Percentiles rank a stretch among this genome's conserved stretches.
phyloP scores from a whole-genome alignment of 345 rosid species.

The Hevea brasiliensis region DNA sequence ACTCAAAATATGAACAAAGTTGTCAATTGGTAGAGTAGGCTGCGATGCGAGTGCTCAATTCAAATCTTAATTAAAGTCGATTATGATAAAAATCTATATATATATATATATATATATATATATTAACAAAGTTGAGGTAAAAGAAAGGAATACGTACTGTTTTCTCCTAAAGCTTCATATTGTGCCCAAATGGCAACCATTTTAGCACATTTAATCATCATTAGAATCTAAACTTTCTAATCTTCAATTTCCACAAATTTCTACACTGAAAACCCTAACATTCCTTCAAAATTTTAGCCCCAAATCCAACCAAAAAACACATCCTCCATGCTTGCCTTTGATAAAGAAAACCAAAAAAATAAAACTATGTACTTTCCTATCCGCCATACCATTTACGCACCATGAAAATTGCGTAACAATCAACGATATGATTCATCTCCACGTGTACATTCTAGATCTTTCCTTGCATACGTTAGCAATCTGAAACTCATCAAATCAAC shows the following conservation, averaged over 20 bases:
- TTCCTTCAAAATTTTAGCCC: conserved; percentile 10
- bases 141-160: not conserved
- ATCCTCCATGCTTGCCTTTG: not conserved
- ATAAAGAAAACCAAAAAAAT: not conserved
- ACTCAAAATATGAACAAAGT: too few relatives aligned
- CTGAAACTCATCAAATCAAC: conserved; percentile 3
- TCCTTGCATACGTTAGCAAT: conserved; percentile 44
- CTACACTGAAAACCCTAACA: not conserved
- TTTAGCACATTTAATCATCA: conserved; percentile 20
- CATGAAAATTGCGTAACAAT: not conserved
- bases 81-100: too few relatives aligned
- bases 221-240: conserved; percentile 12
- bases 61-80: too few relatives aligned
- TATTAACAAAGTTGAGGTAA: too few relatives aligned
- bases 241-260: not conserved
- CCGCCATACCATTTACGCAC: not conserved
- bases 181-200: conserved; percentile 15
- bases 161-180: not conserved
- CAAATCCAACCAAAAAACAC: conserved; percentile 50
- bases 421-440: conserved; percentile 27
- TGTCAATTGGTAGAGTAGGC: too few relatives aligned
- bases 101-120: too few relatives aligned
- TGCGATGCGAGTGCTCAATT: too few relatives aligned
- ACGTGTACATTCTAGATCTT: conserved; percentile 49
- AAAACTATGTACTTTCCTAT: not conserved